Conservation (phyloP, 257 asterid species). For the Lavandula angustifolia region DNA sequence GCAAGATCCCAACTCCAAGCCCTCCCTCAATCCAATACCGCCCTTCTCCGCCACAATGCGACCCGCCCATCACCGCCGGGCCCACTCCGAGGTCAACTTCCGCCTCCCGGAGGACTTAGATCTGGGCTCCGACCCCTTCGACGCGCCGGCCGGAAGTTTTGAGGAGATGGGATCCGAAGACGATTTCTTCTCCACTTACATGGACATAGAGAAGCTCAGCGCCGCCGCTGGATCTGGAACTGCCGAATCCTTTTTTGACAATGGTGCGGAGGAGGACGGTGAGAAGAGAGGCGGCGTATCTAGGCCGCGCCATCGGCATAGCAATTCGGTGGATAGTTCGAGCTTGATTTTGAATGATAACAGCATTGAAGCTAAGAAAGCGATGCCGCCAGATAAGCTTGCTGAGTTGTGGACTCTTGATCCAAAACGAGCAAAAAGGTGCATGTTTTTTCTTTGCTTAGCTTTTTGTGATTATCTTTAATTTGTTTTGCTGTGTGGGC, state of each 20-base stretch:
- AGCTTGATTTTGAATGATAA: conserved; percentile 53
- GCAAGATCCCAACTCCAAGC: conserved; percentile 80
- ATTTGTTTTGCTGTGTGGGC: neutral
- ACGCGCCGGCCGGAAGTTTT: conserved; percentile 58
- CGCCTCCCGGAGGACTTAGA: conserved; percentile 84
- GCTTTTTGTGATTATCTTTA: neutral
- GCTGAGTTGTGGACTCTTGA: conserved; percentile 94
- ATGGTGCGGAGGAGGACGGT: conserved; percentile 37
- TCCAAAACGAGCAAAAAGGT: conserved; percentile 98
- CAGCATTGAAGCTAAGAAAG: conserved; percentile 87
- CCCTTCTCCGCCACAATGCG: conserved; percentile 58
- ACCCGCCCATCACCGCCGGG: conserved; percentile 79
- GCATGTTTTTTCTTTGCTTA: neutral
- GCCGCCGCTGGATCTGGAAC: conserved; percentile 55
- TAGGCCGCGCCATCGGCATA: conserved; percentile 48
- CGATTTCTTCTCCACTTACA: conserved; percentile 82
- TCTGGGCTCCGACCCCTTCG: conserved; percentile 73
- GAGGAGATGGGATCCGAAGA: conserved; percentile 97
- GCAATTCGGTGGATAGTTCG: conserved; percentile 76
- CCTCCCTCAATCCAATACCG: conserved; percentile 40
- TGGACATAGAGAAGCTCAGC: conserved; percentile 86
- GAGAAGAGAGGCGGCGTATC: conserved; percentile 23
- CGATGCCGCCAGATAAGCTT: conserved; percentile 96
- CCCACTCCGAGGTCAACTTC: conserved; percentile 90
- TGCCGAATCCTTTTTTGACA: conserved; percentile 37